Base-by-base conservation (phyloP, 2,329 filamentous ascomycete genomes). In the Bipolaris zeicola region DNA sequence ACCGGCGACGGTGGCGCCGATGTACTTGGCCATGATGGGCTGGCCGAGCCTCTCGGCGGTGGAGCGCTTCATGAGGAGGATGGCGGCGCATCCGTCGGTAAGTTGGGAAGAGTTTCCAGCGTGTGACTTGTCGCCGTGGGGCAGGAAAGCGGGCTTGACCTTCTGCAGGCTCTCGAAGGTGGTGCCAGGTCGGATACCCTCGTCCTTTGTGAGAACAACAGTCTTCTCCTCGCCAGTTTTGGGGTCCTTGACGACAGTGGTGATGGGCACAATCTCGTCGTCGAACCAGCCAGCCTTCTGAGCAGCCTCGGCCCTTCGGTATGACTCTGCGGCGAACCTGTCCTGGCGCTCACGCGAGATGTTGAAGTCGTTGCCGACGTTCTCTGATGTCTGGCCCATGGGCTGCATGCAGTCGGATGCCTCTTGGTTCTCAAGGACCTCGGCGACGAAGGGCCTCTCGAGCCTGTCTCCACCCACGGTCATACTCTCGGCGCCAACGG, bases 371-470 rank as follows among this genome's bases (percentile, higher is more conserved):
- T 87, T 87, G 68, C 89, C 92, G 26, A 99, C 92, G 74, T 98
- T 98, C 82, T 99, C 95, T 57, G 89, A 94, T 2, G 95, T 99
- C 86, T 96, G 96, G 20, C 95, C 95, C 95, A 99, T 99, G 65
- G 94, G 90, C 83, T 92, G 86, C 86, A 94, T 86, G 83, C 92
- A 95, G 80, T 98, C 94, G 44, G 78, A 78, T 0, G 92, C 85
- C 73, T 97, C 91, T 74, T 92, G 89, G 79, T 84, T 89, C 66
- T 80, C 75, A 44, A 91, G 80, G 58, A 98, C 87, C 61, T 89
- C 87, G 63, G 89, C 87, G 76, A 92, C 88, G 78, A 97, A 95
- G 3, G 90, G 88, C 61, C 85, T 78, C 42, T 87, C 85, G 36
- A 92, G 82, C 20, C 83, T 78, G 74, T 93, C 91, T 49, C 89